Evolutionary conservation across 495 filamentous ascomycete species (phyloP).

Genomic region (Annulohypoxylon moriforme): DNA sequence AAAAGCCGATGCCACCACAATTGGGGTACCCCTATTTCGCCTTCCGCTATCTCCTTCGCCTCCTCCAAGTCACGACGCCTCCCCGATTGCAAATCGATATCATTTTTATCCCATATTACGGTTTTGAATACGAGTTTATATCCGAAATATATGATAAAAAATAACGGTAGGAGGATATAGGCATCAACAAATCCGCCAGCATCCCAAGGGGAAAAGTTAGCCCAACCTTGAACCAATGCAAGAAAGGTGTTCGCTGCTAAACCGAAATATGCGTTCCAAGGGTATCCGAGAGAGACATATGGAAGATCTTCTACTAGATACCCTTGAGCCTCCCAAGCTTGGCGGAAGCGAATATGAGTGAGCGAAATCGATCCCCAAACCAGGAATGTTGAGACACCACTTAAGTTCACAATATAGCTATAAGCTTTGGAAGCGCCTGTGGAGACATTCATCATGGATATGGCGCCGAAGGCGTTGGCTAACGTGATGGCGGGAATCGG

Average conservation of each 20-base stretch:
- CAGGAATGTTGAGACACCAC: constrained; percentile 71
- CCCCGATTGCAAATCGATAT: constrained; percentile 71
- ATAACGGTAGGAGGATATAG: constrained; percentile 75
- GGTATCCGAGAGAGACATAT: constrained; percentile 69
- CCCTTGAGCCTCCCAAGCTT: constrained; percentile 67
- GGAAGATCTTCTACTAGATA: constrained; percentile 64
- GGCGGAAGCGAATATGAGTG: constrained; percentile 74
- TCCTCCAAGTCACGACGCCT: constrained; percentile 62
- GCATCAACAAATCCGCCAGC: constrained; percentile 71
- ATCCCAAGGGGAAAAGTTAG: constrained; percentile 65
- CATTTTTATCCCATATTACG: constrained; percentile 59
- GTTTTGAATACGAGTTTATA: constrained; percentile 72
- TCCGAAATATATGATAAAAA: constrained; percentile 65
- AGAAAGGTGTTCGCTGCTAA: constrained; percentile 70
- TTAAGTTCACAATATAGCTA: constrained; percentile 61
- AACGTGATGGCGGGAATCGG: constrained; percentile 71
- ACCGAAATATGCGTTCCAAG: constrained; percentile 71
- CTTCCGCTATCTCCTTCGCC: constrained; percentile 38
- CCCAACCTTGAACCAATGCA: constrained; percentile 72
- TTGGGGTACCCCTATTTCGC: constrained; percentile 15
- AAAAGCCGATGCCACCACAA: constrained; percentile 47
- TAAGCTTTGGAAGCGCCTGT: constrained; percentile 69
- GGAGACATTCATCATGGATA: constrained; percentile 73
- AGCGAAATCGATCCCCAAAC: constrained; percentile 74
- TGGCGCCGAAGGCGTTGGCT: constrained; percentile 71